Conservation (phyloP, 2,329 filamentous ascomycete species). For the Myriangium duriaei region DNA sequence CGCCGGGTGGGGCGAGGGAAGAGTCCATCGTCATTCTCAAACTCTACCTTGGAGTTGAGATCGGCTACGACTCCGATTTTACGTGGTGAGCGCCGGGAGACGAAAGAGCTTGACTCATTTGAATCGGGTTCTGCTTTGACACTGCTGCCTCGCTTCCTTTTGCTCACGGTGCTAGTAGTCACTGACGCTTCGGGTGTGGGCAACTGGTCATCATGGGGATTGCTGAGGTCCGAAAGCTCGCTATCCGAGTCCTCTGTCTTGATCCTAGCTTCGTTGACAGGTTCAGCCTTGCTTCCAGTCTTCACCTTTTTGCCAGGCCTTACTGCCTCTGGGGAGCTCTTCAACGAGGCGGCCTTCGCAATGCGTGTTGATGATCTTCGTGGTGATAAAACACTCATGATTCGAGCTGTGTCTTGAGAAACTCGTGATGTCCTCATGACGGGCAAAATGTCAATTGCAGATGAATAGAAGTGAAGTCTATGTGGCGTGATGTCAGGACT, state of each 20-base stretch:
- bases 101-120: slow-evolving; percentile 5
- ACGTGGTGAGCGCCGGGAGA: slow-evolving; percentile 18
- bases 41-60: slow-evolving; percentile 12
- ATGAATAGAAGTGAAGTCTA: not conserved
- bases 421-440: slow-evolving; percentile 12
- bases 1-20: slow-evolving; percentile 15
- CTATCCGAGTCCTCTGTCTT: slow-evolving; percentile 9
- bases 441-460: not conserved
- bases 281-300: slow-evolving; percentile 3
- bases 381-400: slow-evolving; percentile 10
- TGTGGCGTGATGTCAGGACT: not conserved
- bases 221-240: slow-evolving; percentile 8
- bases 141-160: slow-evolving; percentile 10
- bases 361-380: slow-evolving; percentile 7
- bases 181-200: slow-evolving; percentile 8
- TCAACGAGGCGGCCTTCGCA: slow-evolving; percentile 3
- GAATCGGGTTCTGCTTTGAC: slow-evolving; percentile 10
- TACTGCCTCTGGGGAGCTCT: not conserved
- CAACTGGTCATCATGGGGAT: slow-evolving; percentile 12
- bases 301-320: slow-evolving; percentile 1
- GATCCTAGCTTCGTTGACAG: not conserved
- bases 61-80: slow-evolving; percentile 15
- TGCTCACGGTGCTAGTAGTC: slow-evolving; percentile 15
- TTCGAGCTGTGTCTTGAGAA: slow-evolving; percentile 12
- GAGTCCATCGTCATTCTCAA: slow-evolving; percentile 12